A percentile compares a stretch with the other conserved stretches of the same genome.
phyloP scores from a whole-genome alignment of 768 basidiomycete genomes.

The Lyophyllum atratum region DNA sequence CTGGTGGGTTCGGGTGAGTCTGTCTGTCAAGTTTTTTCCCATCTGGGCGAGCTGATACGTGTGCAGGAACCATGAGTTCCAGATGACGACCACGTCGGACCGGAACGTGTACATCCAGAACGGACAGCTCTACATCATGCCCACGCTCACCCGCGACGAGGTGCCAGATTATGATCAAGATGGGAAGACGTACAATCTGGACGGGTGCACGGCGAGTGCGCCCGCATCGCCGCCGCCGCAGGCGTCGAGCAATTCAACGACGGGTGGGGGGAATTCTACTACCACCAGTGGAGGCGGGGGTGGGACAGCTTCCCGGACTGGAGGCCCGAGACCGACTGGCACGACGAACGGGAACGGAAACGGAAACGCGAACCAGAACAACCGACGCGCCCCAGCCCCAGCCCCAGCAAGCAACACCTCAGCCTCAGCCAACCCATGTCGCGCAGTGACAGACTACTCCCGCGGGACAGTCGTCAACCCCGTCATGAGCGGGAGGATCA shows the following conservation, averaged over 20 bases:
- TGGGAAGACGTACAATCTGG: constrained; percentile 65
- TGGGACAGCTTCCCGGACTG: background rate
- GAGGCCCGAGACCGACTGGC: background rate
- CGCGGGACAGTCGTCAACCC: constrained; percentile 64
- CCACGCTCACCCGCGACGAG: constrained; percentile 72
- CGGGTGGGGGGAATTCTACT: background rate
- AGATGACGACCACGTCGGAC: constrained; percentile 66
- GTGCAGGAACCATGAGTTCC: constrained; percentile 68
- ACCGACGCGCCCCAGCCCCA: background rate
- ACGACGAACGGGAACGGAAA: background rate
- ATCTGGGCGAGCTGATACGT: background rate
- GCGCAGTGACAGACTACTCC: constrained; percentile 32
- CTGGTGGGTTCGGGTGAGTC: constrained; percentile 71
- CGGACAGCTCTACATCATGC: constrained; percentile 75
- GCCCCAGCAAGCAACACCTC: background rate
- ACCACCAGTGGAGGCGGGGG: background rate
- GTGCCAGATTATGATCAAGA: constrained; percentile 50
- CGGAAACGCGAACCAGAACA: background rate
- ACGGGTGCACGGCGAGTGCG: constrained; percentile 54
- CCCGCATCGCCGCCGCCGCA: background rate
- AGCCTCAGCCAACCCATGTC: constrained; percentile 35
- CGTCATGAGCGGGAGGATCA: constrained; percentile 73
- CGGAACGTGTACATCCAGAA: constrained; percentile 71
- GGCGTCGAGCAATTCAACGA: background rate
- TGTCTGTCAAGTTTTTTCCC: constrained; percentile 18